Evolutionary conservation across 192 early-diverging fungal species (phyloP).

Genomic region (Backusella luteola): DNA sequence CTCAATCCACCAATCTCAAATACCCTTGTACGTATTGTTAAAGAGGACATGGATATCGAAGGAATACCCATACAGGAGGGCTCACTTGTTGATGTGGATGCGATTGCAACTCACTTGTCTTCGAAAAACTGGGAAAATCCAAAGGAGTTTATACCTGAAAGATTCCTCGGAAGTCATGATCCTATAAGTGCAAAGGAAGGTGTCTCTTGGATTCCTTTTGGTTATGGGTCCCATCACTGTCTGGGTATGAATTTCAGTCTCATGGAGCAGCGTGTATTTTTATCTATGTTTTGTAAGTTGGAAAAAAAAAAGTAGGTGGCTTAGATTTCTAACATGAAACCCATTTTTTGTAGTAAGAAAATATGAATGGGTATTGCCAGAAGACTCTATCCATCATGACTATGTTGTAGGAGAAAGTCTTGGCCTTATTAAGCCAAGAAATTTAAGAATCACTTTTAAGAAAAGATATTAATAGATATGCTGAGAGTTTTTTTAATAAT

Average conservation of each 20-base stretch:
- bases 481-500: too few relatives aligned
- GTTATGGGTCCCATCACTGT: conserved; percentile 56
- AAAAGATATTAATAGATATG: conserved; percentile 1
- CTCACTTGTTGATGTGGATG: conserved; percentile 11
- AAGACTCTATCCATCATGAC: conserved; percentile 18
- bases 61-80: conserved; percentile 24
- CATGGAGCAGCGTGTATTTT: conserved; percentile 53
- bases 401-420: not conserved
- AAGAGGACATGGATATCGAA: conserved; percentile 22
- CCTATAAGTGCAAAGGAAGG: not conserved
- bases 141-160: conserved; percentile 48
- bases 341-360: conserved; percentile 16
- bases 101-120: conserved; percentile 11
- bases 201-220: conserved; percentile 55
- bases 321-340: not conserved
- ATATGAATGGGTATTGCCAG: conserved; percentile 22
- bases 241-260: conserved; percentile 65
- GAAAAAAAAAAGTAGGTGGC: not conserved
- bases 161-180: conserved; percentile 33
- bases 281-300: conserved; percentile 39
- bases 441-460: conserved; percentile 2
- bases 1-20: conserved; percentile 5
- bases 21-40: not conserved
- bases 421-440: conserved; percentile 10
- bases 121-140: conserved; percentile 39